Percentiles rank a stretch among this genome's conserved stretches.
phyloP scores from a whole-genome alignment of 352 stramenopile genomes.

The Peronosclerospora sorghi region DNA sequence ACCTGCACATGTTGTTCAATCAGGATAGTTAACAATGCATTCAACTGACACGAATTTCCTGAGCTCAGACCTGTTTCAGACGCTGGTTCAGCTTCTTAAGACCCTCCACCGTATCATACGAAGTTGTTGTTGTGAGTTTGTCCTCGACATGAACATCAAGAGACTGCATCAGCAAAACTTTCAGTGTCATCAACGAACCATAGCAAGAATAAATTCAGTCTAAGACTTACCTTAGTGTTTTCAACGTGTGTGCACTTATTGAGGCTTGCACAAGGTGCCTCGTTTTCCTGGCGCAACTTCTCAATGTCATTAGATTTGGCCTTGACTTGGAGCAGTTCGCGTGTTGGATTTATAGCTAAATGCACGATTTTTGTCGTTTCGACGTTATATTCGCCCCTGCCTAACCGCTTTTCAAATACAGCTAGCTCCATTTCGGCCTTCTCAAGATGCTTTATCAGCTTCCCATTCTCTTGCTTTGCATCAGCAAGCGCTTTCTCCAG shows the following conservation, averaged over 20 bases:
- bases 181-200: background rate
- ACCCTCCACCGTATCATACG: slow-evolving; percentile 77
- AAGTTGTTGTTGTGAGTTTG: slow-evolving; percentile 63
- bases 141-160: slow-evolving; percentile 9
- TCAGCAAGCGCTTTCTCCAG: slow-evolving; percentile 36
- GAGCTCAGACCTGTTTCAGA: slow-evolving; percentile 59
- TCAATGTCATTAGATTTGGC: slow-evolving; percentile 26
- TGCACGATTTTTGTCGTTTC: slow-evolving; percentile 84
- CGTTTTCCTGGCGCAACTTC: slow-evolving; percentile 41
- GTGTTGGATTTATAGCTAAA: slow-evolving; percentile 73
- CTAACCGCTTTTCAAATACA: slow-evolving; percentile 60
- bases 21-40: background rate
- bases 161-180: slow-evolving; percentile 3
- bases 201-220: background rate
- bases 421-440: slow-evolving; percentile 51
- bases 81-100: slow-evolving; percentile 81
- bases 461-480: slow-evolving; percentile 34
- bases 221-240: slow-evolving; percentile 18
- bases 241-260: slow-evolving; percentile 22
- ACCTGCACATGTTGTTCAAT: slow-evolving; percentile 22
- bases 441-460: slow-evolving; percentile 48
- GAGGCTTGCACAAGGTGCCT: slow-evolving; percentile 36
- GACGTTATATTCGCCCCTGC: slow-evolving; percentile 65
- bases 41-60: background rate
- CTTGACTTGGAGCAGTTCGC: slow-evolving; percentile 45